Conservation (phyloP, 805 yeast genomes). For the Brettanomyces naardenensis region DNA sequence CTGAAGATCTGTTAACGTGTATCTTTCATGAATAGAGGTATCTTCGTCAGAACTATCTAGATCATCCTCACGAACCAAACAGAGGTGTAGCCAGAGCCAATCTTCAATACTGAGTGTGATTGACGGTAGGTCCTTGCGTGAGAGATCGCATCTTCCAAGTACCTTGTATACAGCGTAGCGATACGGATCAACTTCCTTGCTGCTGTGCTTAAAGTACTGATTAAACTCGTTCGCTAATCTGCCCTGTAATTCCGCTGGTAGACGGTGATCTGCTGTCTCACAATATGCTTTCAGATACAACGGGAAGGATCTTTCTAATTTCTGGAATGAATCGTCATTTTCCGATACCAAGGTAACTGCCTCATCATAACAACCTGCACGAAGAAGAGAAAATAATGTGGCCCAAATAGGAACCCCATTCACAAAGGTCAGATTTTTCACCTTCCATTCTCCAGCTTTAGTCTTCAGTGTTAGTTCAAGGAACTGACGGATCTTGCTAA, state of each 20-base stretch:
- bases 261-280: constrained; percentile 40
- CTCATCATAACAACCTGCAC: constrained; percentile 77
- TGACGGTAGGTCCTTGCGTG: constrained; percentile 59
- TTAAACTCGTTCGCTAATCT: constrained; percentile 74
- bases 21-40: constrained; percentile 45
- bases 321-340: constrained; percentile 67
- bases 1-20: constrained; percentile 69
- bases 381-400: constrained; percentile 67
- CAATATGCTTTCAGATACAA: constrained; percentile 67
- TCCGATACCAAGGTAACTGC: constrained; percentile 62
- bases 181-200: constrained; percentile 75
- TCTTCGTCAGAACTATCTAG: constrained; percentile 14
- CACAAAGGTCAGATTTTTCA: constrained; percentile 51
- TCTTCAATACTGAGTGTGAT: constrained; percentile 78
- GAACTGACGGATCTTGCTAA: constrained; percentile 63
- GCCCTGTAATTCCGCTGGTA: constrained; percentile 62
- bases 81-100: constrained; percentile 93
- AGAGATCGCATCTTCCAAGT: constrained; percentile 80
- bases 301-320: constrained; percentile 80
- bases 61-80: constrained; percentile 55
- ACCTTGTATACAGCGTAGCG: constrained; percentile 86
- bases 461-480: constrained; percentile 37
- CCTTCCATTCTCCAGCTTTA: constrained; percentile 36
- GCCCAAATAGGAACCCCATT: constrained; percentile 97
- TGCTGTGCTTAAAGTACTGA: constrained; percentile 61